Evolutionary conservation across 768 basidiomycete species (phyloP), one percentile per base, ranked within the genome.

Genomic region (Podaxis sp.): DNA sequence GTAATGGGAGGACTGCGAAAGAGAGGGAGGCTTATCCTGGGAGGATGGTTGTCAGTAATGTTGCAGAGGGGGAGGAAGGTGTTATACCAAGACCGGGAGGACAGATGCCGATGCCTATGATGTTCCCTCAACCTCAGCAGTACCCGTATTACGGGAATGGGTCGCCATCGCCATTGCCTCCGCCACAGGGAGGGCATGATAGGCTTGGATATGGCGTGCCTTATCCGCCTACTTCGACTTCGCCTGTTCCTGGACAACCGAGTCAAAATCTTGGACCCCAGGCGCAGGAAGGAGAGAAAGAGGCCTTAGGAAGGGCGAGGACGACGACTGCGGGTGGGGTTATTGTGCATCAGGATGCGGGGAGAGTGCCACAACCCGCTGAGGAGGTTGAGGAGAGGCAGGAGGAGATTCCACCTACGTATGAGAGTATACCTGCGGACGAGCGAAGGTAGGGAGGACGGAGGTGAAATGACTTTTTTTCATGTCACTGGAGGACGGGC

Each of bases 391-490:
- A 38, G 37, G 59, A 56, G n/a, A 64, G 63, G 15, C 50, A 58
- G 43, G 61, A 57, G 50, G 69, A 69, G 66, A 69, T 69, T 55
- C 69, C 69, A 19, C 69, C 69, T 17, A 59, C 69, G 41, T 69
- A 69, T 68, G 69, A 69, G 64, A 65, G 64, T 60, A 66, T 67
- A 40, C 66, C 64, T 36, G 27, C 41, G 12, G 58, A 55, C 43
- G 57, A 55, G 22, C 55, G 66, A 47, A 64, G 61, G 50, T 63
- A 29, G 29, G 29, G 29, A 29, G 7, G 29, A 29, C 2, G 29
- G 29, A 29, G 29, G 7, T 29, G 7, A 29, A 8, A 29, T 7
- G 29, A 8, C 1, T 29, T 29, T 29, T 29, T 29, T 29, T 29
- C 27, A 4, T 29, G 27, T 4, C 27, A 29, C 7, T 29, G 6